These are phyloP conservation scores for Thuja plicata DNA, from an alignment of 83 land plant species.

Conservation along the genomic window DNA sequence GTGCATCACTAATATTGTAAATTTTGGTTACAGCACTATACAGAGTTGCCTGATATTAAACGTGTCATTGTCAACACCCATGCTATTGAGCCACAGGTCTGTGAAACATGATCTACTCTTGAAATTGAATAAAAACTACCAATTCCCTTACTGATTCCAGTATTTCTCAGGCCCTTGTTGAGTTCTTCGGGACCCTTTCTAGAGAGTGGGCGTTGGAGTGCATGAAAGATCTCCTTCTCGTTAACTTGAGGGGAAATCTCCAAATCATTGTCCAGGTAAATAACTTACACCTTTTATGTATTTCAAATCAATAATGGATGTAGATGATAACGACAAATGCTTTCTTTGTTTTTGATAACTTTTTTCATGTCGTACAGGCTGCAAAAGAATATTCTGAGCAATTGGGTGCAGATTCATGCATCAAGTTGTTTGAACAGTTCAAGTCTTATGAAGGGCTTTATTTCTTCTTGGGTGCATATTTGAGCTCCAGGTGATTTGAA, in stretches of 20 bases:
- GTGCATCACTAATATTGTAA: not conserved
- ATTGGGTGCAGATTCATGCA: conserved; percentile 89
- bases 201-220: conserved; percentile 98
- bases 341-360: not conserved
- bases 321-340: not conserved
- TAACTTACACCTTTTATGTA: not conserved
- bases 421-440: conserved; percentile 95
- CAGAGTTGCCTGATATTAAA: conserved; percentile 90
- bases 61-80: conserved; percentile 97
- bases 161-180: conserved; percentile 77
- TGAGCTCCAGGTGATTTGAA: conserved; percentile 78
- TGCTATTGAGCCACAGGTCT: conserved; percentile 98
- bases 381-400: conserved; percentile 98
- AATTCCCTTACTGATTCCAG: not conserved
- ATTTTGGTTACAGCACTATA: conserved; percentile 73
- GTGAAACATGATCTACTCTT: not conserved
- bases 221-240: conserved; percentile 96
- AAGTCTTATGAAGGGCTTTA: conserved; percentile 96
- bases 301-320: not conserved
- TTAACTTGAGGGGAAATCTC: conserved; percentile 93
- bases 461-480: conserved; percentile 91
- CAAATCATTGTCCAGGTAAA: conserved; percentile 98
- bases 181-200: conserved; percentile 97
- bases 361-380: conserved; percentile 38
- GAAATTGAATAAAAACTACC: not conserved